phyloP scores from a whole-genome alignment of 345 rosid genomes.

The Camelina laxa region DNA sequence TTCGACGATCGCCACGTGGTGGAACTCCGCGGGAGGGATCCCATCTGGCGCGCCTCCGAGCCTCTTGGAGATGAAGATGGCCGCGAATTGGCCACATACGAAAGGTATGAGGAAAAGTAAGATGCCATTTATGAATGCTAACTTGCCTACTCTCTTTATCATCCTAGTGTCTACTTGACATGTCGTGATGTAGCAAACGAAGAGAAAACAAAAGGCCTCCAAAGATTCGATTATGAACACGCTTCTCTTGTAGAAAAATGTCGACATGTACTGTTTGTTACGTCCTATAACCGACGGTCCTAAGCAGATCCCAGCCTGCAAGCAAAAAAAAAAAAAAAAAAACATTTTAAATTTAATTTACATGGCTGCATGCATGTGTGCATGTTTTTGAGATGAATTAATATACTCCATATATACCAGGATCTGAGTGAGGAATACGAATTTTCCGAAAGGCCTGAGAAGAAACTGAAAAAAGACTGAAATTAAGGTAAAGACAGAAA shows the following conservation, averaged over 20 bases:
- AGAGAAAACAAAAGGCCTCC: conserved; percentile 46
- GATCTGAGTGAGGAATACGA: conserved; percentile 46
- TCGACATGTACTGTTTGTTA: conserved; percentile 21
- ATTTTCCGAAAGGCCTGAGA: conserved; percentile 47
- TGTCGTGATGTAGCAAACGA: conserved; percentile 47
- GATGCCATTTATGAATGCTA: conserved; percentile 47
- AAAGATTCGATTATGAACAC: conserved; percentile 33
- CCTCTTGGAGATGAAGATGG: conserved; percentile 29
- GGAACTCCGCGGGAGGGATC: conserved; percentile 20
- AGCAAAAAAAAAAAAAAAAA: too few relatives aligned
- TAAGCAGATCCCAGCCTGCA: conserved; percentile 52
- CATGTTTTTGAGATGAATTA: neutral
- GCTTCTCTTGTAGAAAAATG: conserved; percentile 39
- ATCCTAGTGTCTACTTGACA: conserved; percentile 46
- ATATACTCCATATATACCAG: conserved; percentile 34
- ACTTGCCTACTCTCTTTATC: conserved; percentile 46
- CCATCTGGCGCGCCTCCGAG: conserved; percentile 21
- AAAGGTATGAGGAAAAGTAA: conserved; percentile 44
- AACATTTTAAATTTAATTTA: too few relatives aligned
- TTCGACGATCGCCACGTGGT: conserved; percentile 36
- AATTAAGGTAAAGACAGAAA: conserved; percentile 37
- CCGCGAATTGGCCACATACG: neutral
- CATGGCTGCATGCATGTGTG: too few relatives aligned
- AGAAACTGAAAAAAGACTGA: conserved; percentile 35
- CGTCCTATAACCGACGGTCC: conserved; percentile 50